Evolutionary conservation across 2,329 filamentous ascomycete genomes (phyloP), one percentile per base, ranked within the genome.

Genomic region (Colletotrichum truncatum): DNA sequence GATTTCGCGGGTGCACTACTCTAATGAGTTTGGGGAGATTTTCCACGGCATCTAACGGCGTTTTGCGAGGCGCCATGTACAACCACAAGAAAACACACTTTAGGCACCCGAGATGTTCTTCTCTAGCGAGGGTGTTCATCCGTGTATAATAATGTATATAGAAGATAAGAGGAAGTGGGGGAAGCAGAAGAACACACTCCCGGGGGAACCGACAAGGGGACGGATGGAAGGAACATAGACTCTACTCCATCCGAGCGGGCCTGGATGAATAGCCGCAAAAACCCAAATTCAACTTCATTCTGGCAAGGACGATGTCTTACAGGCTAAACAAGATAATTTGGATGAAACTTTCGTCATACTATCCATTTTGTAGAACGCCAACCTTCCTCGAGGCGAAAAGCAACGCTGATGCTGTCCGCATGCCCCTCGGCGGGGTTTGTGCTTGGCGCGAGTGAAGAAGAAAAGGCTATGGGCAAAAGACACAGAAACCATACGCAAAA

Each of bases 361-460:
- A 9, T 65, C 49, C 55, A 62, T 55, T 55, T 65, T 51, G n/a
- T n/a, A n/a, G 11, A 53, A 61, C 48, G 48, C 56, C 61, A 64
- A 53, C 12, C 25, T 53, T 16, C 38, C 43, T 26, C 36, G 38
- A 52, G 43, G 21, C 43, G 56, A 45, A 55, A 63, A 67, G 39
- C 45, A 64, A 67, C 53, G 63, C 57, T 68, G 55, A 68, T 67
- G 66, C 63, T 66, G 53, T 43, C 63, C 36, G 52, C 34, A n/a
- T n/a, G n/a, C n/a, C n/a, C n/a, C 62, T 52, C 41, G 32, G 56
- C 36, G 16, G 39, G 3, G 36, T 36, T 46, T n/a, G 43, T 46
- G 58, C 45, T 52, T 39, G 45, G 64, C 45, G 64, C 18, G 23
- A 23, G 41, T 45, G 26, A 23, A n/a, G 28, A 55, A 34, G 14